These are phyloP conservation scores for Candida maris DNA, from an alignment of 805 yeast species.

Conservation along the genomic window DNA sequence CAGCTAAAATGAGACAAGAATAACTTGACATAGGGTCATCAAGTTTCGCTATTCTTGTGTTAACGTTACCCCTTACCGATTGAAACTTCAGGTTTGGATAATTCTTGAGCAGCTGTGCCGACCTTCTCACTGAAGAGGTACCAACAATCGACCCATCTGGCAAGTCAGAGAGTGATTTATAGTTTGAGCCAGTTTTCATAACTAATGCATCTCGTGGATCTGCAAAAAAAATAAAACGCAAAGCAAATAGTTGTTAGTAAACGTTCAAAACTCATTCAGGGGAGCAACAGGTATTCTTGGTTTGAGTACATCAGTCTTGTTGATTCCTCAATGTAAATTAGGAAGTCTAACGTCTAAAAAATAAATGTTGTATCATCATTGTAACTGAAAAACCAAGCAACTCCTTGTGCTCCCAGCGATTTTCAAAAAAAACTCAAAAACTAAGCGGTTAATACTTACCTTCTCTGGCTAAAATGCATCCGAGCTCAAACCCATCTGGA, in stretches of 20 bases:
- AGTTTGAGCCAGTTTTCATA: conserved; percentile 63
- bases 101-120: conserved; percentile 79
- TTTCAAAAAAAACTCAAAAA: not conserved
- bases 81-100: conserved; percentile 77
- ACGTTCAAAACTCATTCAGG: no score
- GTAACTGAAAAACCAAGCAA: conserved; percentile 2
- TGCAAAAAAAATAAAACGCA: conserved; percentile 13
- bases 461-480: conserved; percentile 80
- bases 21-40: conserved; percentile 62
- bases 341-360: conserved; percentile 39
- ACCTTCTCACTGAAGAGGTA: conserved; percentile 89
- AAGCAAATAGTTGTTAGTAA: conserved; percentile 5
- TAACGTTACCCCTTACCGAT: conserved; percentile 79
- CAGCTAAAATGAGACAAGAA: conserved; percentile 78
- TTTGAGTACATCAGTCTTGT: no score
- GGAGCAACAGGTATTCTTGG: no score
- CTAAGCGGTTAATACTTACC: conserved; percentile 28
- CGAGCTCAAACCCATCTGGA: conserved; percentile 87
- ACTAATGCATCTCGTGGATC: conserved; percentile 93
- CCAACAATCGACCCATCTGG: conserved; percentile 89
- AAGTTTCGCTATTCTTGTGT: conserved; percentile 76
- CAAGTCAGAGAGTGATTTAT: conserved; percentile 63
- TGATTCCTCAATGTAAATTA: conserved; percentile 31
- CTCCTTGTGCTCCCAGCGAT: not conserved
- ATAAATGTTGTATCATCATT: conserved; percentile 28